phyloP scores from a whole-genome alignment of 139 green algal genomes.

The Pseudopediastrum boryanum region DNA sequence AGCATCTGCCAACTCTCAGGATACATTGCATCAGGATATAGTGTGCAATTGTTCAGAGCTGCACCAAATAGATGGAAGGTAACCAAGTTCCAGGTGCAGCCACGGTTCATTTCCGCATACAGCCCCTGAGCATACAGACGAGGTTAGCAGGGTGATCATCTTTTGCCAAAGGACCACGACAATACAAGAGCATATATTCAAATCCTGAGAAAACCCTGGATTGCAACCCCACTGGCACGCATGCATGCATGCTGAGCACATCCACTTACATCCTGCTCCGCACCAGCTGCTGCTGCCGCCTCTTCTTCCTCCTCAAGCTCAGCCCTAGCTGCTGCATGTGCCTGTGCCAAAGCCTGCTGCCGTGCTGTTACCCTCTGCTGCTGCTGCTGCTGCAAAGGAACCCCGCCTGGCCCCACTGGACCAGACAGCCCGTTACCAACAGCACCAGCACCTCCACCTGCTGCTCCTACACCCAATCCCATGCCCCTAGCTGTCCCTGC shows the following conservation, averaged over 20 bases:
- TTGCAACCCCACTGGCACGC: background rate
- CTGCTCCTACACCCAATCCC: background rate
- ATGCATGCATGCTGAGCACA: background rate
- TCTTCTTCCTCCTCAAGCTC: background rate
- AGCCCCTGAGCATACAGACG: too few relatives aligned
- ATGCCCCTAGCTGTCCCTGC: background rate
- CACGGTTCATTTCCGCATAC: too few relatives aligned
- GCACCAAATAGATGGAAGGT: too few relatives aligned
- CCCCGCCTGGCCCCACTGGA: background rate
- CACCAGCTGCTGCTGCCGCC: constrained; percentile 8
- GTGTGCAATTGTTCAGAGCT: too few relatives aligned
- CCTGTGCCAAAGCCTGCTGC: background rate
- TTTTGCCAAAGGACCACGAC: too few relatives aligned
- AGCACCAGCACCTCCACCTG: background rate
- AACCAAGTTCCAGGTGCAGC: too few relatives aligned
- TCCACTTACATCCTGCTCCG: background rate
- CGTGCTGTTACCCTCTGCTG: background rate
- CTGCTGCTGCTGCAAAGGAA: background rate
- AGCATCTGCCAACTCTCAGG: too few relatives aligned
- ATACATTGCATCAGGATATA: too few relatives aligned
- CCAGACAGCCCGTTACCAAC: background rate
- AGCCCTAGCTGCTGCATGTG: background rate
- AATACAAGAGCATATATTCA: too few relatives aligned
- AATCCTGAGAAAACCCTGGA: too few relatives aligned
- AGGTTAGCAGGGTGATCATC: too few relatives aligned